Base-by-base conservation (phyloP, 306 rosid species). In the Vigna reflexopilosa region DNA sequence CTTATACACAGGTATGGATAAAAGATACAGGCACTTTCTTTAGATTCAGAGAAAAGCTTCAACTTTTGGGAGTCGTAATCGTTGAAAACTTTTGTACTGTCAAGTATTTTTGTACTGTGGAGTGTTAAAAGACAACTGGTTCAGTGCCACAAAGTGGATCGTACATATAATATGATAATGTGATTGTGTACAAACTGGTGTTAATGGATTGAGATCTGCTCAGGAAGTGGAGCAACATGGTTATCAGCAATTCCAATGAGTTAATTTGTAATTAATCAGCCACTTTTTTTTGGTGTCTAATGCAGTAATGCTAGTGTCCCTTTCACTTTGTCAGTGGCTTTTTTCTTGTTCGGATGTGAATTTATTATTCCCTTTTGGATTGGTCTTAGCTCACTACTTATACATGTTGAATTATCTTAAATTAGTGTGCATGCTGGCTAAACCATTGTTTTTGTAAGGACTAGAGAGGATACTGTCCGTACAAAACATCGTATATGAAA, bases 391-490 rank as follows among this genome's bases (percentile, higher is more conserved):
- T 51, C 74, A 76, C 61, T 61, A 66, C 68, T 83, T 24, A 20
- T 47, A 34, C 8, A 30, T 6, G 24, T 67, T 76, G 70, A 75
- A 78, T 70, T 50, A 82, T 75, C 69, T 79, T 59, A 73, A 77
- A 14, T 67, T 59, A 16, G 72, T 36, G 72, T 36, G 58, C 59
- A 67, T 80, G 82, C 22, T 45, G 75, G 58, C 73, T 10, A 68
- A 48, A 80, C 52, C 57, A 70, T 52, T 13, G 40, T 64, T 17
- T 30, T 70, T 67, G 51, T 49, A 73, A 40, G 70, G 61, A 63
- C 58, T 69, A 22, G 56, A 76, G 44, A 72, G 52, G 77, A 88
- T 78, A 82, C 88, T 64, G 3, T 71, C 72, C 91, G 88, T 85
- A 84, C 91, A 77, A 11, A 56, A 24, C 48, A 38, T 20, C 15